Base-by-base conservation (phyloP, 1,284 basidiomycete species). In the Puccinia hordei region DNA sequence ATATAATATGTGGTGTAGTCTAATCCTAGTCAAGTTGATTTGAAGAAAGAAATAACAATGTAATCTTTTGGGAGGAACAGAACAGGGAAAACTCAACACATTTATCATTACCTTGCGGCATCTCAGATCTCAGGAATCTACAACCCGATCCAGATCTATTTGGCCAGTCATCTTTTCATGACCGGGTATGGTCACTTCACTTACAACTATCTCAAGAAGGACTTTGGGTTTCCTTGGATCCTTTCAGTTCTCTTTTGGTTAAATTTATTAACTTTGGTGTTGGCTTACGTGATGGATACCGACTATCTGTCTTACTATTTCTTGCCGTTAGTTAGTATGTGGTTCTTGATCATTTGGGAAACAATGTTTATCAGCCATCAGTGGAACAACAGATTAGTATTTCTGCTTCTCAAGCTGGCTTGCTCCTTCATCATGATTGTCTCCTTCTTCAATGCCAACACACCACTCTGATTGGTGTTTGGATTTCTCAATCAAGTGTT, bases 231-330 rank as follows among this genome's bases (percentile, higher is more conserved):
- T 85, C 86, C 89, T 66, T 90, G 93, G 35, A 84, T 85, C 73
- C 91, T 63, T 89, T 86, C 92, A 89, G 90, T 92, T 69, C 86
- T 95, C 83, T 88, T 94, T 79, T 90, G 94, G 10, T 87, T 95
- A 81, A 95, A 95, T 86, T 86, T 95, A 59, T 88, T 94, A 66
- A 93, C 93, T 0, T 87, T 95, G 71, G 87, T 91, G 19, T 88
- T 95, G 59, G 91, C 92, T 9, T 95, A 94, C 87, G 89, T 90
- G 73, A 94, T 95, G 93, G 90, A 94, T 87, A 94, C 92, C 81
- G 89, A 93, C 86, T 96, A 95, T 85, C 89, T 93, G 82, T 92
- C 90, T 77, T 94, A 94, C 86, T 94, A 94, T 86, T 94, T 94
- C 85, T 89, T 92, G 3, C 92, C 92, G 10, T 87, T 94, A 82